These are phyloP conservation scores for Phytophthora uliginosa DNA, from an alignment of 352 stramenopile genomes.

Conservation along the genomic window DNA sequence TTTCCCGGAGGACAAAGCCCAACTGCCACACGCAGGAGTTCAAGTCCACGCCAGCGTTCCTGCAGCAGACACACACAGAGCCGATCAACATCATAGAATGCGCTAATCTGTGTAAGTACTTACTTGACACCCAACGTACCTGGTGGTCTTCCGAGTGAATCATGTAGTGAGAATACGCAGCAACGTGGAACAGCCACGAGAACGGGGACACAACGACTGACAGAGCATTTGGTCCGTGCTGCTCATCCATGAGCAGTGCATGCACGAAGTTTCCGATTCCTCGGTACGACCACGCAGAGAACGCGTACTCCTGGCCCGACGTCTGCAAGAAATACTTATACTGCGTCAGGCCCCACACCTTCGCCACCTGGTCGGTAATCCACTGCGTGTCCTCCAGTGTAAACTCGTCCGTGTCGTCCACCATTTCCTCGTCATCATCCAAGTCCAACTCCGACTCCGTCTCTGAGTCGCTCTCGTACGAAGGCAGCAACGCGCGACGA, in stretches of 20 bases:
- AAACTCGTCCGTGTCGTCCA: constrained; percentile 21
- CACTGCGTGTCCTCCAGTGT: constrained; percentile 40
- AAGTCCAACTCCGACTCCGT: constrained; percentile 35
- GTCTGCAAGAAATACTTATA: constrained; percentile 68
- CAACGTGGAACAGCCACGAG: constrained; percentile 59
- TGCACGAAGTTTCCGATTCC: constrained; percentile 56
- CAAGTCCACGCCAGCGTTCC: constrained; percentile 44
- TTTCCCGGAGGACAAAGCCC: constrained; percentile 33
- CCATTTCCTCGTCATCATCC: constrained; percentile 37
- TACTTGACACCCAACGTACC: constrained; percentile 18
- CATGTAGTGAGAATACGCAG: constrained; percentile 50
- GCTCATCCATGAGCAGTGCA: constrained; percentile 34
- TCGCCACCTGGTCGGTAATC: constrained; percentile 42
- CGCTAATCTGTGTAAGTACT: not conserved
- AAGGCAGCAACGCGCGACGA: constrained; percentile 48
- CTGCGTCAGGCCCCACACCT: constrained; percentile 37
- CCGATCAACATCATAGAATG: not conserved
- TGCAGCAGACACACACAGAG: constrained; percentile 12
- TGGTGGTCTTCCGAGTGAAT: constrained; percentile 46
- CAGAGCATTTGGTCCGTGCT: constrained; percentile 18
- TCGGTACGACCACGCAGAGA: constrained; percentile 65
- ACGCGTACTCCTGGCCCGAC: constrained; percentile 61
- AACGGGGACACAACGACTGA: constrained; percentile 41
- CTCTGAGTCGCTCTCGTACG: constrained; percentile 45
- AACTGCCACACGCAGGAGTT: constrained; percentile 31